Evolutionary conservation across 176 grass and related monocot genomes (phyloP).

Genomic region (Lolium multiflorum): DNA sequence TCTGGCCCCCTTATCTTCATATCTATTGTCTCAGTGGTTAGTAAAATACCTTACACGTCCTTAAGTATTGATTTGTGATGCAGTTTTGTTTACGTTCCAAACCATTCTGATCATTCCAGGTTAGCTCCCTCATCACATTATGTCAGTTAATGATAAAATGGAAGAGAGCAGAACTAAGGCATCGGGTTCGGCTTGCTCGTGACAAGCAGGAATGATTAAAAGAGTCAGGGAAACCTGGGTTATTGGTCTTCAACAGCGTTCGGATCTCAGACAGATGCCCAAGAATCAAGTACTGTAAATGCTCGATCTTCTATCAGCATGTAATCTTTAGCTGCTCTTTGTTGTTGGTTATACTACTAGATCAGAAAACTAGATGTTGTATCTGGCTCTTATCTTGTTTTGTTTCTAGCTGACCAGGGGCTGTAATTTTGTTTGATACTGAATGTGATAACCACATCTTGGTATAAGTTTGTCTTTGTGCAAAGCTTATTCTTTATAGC

Average conservation of each 20-base stretch:
- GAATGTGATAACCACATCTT: background rate
- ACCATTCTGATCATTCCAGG: constrained; percentile 40
- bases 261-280: background rate
- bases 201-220: constrained; percentile 55
- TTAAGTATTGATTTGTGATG: background rate
- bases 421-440: constrained; percentile 34
- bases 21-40: constrained; percentile 65
- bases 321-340: constrained; percentile 6
- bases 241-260: background rate
- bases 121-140: constrained; percentile 64
- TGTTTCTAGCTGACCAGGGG: background rate
- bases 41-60: constrained; percentile 11
- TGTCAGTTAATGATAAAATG: constrained; percentile 73
- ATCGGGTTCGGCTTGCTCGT: constrained; percentile 51
- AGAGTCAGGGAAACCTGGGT: background rate
- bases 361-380: background rate
- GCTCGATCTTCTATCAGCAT: background rate
- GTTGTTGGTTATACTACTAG: background rate
- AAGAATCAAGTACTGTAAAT: constrained; percentile 17
- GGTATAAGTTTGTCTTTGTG: too few relatives aligned
- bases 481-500: background rate
- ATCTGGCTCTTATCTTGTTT: background rate
- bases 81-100: background rate
- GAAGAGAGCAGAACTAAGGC: constrained; percentile 76
- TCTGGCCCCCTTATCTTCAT: constrained; percentile 73